These are phyloP conservation scores for Solanum verrucosum DNA, from an alignment of 257 asterid genomes.

Conservation along the genomic window DNA sequence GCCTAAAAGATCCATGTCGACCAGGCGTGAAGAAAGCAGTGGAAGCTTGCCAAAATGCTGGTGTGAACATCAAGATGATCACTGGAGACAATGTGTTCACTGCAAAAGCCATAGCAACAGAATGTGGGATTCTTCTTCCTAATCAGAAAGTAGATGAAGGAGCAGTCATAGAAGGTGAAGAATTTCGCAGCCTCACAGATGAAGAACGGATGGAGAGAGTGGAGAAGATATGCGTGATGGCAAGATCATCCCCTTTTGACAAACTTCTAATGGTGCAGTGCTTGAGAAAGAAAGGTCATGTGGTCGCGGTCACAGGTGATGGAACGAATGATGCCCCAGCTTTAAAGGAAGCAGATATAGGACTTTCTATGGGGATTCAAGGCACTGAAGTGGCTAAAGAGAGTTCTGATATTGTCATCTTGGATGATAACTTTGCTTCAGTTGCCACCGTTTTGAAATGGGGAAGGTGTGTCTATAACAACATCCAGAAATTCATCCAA, in stretches of 20 bases:
- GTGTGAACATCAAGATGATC: conserved; percentile 64
- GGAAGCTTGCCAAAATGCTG: conserved; percentile 47
- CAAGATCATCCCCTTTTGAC: conserved; percentile 71
- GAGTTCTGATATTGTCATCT: no score
- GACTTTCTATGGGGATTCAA: no score
- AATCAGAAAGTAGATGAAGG: conserved; percentile 1
- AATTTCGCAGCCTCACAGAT: conserved; percentile 46
- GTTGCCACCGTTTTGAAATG: no score
- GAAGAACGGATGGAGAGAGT: conserved; percentile 52
- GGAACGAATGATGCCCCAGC: conserved; percentile 75
- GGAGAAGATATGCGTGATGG: conserved; percentile 51
- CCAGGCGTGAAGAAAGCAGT: conserved; percentile 59
- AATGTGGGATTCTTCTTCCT: conserved; percentile 54
- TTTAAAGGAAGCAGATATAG: conserved; percentile 57
- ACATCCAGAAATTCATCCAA: no score
- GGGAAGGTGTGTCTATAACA: no score
- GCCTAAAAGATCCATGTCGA: conserved; percentile 64
- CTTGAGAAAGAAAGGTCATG: conserved; percentile 48
- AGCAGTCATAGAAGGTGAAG: conserved; percentile 51
- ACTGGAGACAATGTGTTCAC: conserved; percentile 73
- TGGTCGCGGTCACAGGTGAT: conserved; percentile 72
- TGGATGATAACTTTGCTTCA: no score
- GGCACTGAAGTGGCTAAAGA: no score
- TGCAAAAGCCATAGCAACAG: conserved; percentile 66
- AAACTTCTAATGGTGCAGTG: conserved; percentile 68